phyloP scores from a whole-genome alignment of 1,139 yeast genomes.

The Kodamaea plutei region DNA sequence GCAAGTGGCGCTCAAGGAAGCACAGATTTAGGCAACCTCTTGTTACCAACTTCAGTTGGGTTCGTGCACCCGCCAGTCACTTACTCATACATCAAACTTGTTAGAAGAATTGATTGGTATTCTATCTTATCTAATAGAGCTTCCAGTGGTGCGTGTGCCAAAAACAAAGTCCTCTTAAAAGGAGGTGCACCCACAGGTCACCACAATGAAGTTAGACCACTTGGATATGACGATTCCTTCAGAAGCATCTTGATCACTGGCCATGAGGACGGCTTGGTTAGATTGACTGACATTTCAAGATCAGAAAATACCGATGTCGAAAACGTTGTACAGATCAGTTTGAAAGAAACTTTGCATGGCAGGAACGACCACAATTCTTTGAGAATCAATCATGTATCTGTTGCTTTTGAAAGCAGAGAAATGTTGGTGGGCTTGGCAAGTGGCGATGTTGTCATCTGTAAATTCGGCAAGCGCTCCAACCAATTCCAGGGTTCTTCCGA shows the following conservation, averaged over 20 bases:
- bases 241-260: conserved; percentile 75
- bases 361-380: conserved; percentile 30
- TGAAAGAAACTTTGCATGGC: conserved; percentile 32
- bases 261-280: conserved; percentile 72
- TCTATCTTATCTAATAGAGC: conserved; percentile 55
- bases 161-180: conserved; percentile 40
- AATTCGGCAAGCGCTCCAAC: conserved; percentile 48
- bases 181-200: conserved; percentile 74
- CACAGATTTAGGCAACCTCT: conserved; percentile 50
- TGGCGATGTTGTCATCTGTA: conserved; percentile 76
- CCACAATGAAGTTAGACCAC: conserved; percentile 31
- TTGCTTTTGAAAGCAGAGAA: conserved; percentile 77
- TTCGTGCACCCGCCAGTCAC: conserved; percentile 78
- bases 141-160: conserved; percentile 38
- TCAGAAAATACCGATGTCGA: conserved; percentile 67
- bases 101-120: conserved; percentile 67
- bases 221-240: conserved; percentile 51
- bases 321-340: conserved; percentile 32
- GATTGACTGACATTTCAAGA: conserved; percentile 78
- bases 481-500: conserved; percentile 8
- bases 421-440: conserved; percentile 62
- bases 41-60: conserved; percentile 74
- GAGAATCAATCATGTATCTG: conserved; percentile 57
- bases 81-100: conserved; percentile 47
- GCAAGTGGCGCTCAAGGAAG: conserved; percentile 44